Evolutionary conservation across 805 yeast species (phyloP), one percentile per base, ranked within the genome.

Genomic region (Teunomyces pallodes): DNA sequence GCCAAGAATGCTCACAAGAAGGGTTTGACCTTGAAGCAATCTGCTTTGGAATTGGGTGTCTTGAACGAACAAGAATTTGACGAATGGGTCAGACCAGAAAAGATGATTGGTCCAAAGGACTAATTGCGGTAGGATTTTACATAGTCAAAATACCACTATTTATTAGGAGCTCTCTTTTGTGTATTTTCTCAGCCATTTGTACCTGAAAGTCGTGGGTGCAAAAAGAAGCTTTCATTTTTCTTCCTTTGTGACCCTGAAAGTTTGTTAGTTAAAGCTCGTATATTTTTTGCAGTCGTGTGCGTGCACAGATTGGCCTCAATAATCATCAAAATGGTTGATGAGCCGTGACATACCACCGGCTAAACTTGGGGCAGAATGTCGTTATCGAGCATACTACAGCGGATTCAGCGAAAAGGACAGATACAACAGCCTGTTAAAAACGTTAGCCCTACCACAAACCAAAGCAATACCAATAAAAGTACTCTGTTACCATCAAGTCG

Each of bases 1-100:
- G 99, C 99, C 59, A 94, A 94, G 81, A 89, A 94, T 68, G 99
- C 99, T 43, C 98, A 94, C 83, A 87, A 91, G 78, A 90, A 94
- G 80, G 97, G 97, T 26, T 79, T 92, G 62, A 94, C 99, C 41
- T 82, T 94, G 74, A 94, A 94, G 77, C 87, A 90, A 72, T 84
- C 96, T 54, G 97, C 97, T 52, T 76, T 94, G 60, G 96, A 94
- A 75, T 83, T 94, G 62, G 90, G 89, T 52, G 92, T 85, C 46
- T 79, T 94, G 65, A 78, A 84, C 50, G 83, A 82, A 57, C 86
- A 83, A 68, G 96, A 94, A 75, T 94, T 94, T 61, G 95, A 91
- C 69, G 80, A 90, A 72, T 92, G 96, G 96, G 99, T 94, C 59
- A 84, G 88, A 70, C 99, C 99, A 56, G 98, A 94, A 78, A 81